Base-by-base conservation (phyloP, 306 rosid species). In the Vigna mungo region DNA sequence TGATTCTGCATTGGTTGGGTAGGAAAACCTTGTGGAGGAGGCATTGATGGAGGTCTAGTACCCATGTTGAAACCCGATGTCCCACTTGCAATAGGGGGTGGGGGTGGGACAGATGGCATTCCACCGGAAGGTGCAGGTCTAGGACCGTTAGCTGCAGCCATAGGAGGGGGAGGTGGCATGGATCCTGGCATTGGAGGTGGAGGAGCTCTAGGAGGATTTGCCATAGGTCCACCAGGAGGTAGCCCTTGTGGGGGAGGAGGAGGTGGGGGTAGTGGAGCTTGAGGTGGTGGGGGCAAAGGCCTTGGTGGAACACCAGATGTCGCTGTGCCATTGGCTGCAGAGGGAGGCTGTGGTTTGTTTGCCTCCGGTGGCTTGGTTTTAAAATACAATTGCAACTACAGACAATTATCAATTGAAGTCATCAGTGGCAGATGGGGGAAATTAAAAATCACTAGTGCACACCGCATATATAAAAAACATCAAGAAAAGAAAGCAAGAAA, bases 371-470 rank as follows among this genome's bases (percentile, higher is more conserved):
- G 97, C 86, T 95, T 95, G 37, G 86, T 17, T 85, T 95, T 95
- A 77, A 95, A 92, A 73, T 92, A 95, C 84, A 95, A 87, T 74
- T 95, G 98, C 86, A 95, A 82, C 98, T 95, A 92, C 85, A 83
- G 1, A 86, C 65, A 20, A 39, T 56, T 18, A 82, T 14, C 68
- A 74, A 44, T 62, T 74, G 8, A 30, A 15, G 15, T 84, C 18
- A 67, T 48, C 59, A 68, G 78, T 17, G 74, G 81, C 53, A 78
- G 85, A 51, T 17, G 63, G 17, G 10, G 71, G 37, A 65, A 60
- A 61, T 61, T 23, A 80, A 32, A 44, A 27, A 79, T 51, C 30
- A 23, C 44, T 2, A 46, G 69, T 47, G 49, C 59, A 63, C 27
- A 15, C 15, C 39, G 7, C n/a, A 36, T 34, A 59, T 36, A 54